Evolutionary conservation across 148 eudicot genomes (phyloP).

Genomic region (Arctostaphylos glauca): DNA sequence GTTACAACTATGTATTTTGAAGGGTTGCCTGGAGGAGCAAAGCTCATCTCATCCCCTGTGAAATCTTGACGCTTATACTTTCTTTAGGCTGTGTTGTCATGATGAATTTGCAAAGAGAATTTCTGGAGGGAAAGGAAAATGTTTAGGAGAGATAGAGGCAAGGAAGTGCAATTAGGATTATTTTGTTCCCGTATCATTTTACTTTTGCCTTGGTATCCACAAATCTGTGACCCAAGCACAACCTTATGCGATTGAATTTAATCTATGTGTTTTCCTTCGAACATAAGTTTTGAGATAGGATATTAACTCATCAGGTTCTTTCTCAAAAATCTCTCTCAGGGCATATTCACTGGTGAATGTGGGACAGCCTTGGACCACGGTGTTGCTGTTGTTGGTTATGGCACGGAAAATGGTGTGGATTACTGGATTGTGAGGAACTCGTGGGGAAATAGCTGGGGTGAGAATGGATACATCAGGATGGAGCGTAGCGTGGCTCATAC

Average conservation of each 20-base stretch:
- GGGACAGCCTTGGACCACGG: slow-evolving; percentile 81
- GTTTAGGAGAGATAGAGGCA: too few species aligned
- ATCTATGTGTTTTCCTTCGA: neutral
- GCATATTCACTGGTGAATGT: slow-evolving; percentile 68
- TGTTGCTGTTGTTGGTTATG: slow-evolving; percentile 81
- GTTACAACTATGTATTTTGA: neutral
- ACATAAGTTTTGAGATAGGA: neutral
- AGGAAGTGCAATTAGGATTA: too few species aligned
- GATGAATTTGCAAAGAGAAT: too few species aligned
- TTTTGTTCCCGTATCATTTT: too few species aligned
- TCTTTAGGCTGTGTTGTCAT: neutral
- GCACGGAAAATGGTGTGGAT: slow-evolving; percentile 57
- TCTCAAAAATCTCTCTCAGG: slow-evolving; percentile 36
- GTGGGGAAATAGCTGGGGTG: slow-evolving; percentile 89
- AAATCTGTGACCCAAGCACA: too few species aligned
- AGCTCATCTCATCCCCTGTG: neutral
- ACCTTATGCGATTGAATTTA: neutral
- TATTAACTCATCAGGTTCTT: neutral
- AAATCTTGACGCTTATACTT: neutral
- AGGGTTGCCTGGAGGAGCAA: too few species aligned
- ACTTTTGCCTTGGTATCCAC: too few species aligned
- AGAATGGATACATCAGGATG: slow-evolving; percentile 71
- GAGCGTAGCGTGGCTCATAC: slow-evolving; percentile 43
- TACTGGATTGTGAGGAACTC: slow-evolving; percentile 96
- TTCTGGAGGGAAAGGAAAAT: too few species aligned